A percentile compares a stretch with the other conserved stretches of the same genome.
Conservation (phyloP, 2,329 filamentous ascomycete species). For the Xylaria sp. region DNA sequence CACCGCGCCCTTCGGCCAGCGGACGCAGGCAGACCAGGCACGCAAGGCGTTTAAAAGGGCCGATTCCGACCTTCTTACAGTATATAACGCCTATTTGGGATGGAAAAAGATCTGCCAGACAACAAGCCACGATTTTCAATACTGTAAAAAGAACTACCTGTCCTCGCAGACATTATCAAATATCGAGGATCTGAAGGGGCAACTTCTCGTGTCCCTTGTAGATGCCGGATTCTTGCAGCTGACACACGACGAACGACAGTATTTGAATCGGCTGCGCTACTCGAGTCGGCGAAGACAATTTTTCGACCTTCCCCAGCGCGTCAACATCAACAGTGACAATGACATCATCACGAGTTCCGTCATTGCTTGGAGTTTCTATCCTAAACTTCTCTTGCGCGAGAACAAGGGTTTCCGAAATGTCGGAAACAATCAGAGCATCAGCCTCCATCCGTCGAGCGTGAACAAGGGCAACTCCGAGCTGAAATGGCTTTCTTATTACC, state of each 20-base stretch:
- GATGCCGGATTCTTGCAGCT: slow-evolving; percentile 86
- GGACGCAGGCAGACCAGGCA: slow-evolving; percentile 82
- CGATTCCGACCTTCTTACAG: slow-evolving; percentile 90
- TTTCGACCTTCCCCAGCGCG: slow-evolving; percentile 80
- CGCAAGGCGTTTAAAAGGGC: slow-evolving; percentile 82
- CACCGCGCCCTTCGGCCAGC: slow-evolving; percentile 83
- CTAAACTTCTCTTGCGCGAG: slow-evolving; percentile 86
- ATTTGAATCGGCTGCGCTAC: slow-evolving; percentile 75
- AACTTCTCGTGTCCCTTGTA: slow-evolving; percentile 83
- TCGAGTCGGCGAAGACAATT: slow-evolving; percentile 76
- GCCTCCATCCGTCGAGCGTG: slow-evolving; percentile 86
- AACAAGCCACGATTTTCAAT: slow-evolving; percentile 81
- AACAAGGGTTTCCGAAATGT: slow-evolving; percentile 88
- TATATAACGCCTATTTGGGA: slow-evolving; percentile 90
- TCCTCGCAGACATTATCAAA: slow-evolving; percentile 88
- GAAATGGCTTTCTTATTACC: slow-evolving; percentile 92
- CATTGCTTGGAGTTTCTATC: slow-evolving; percentile 95
- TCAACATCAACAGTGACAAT: slow-evolving; percentile 80
- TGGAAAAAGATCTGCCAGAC: slow-evolving; percentile 87
- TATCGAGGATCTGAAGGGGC: slow-evolving; percentile 95
- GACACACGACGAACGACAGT: slow-evolving; percentile 75
- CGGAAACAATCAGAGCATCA: slow-evolving; percentile 90
- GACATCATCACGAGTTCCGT: slow-evolving; percentile 83
- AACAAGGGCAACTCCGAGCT: slow-evolving; percentile 77
- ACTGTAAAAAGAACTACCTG: slow-evolving; percentile 94